These are phyloP conservation scores for Trametes hirsuta DNA, from an alignment of 1,284 basidiomycete species.

Conservation along the genomic window DNA sequence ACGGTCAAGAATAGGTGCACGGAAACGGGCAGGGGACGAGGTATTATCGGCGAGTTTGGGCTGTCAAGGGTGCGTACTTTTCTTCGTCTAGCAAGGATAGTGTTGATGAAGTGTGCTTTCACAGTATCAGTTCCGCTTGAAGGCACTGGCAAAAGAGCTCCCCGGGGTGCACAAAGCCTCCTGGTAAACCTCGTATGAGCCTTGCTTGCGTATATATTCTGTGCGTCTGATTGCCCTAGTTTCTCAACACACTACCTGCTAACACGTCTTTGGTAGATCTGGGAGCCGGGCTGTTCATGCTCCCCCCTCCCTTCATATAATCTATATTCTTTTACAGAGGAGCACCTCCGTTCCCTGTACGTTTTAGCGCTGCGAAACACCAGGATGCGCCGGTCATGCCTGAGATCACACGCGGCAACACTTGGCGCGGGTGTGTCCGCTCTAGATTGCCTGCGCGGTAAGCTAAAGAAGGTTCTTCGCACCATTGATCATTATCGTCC, in stretches of 20 bases:
- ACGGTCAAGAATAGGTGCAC: slow-evolving; percentile 88
- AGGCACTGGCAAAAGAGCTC: slow-evolving; percentile 78
- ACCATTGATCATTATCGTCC: too few relatives aligned
- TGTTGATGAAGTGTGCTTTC: neutral
- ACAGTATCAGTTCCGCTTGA: slow-evolving; percentile 88
- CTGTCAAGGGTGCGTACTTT: slow-evolving; percentile 76
- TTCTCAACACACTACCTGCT: neutral
- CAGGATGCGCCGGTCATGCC: too few relatives aligned
- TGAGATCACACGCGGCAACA: too few relatives aligned
- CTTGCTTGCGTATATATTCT: slow-evolving; percentile 1
- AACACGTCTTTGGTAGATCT: neutral
- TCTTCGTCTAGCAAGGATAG: neutral
- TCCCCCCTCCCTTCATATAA: neutral
- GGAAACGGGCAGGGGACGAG: slow-evolving; percentile 84
- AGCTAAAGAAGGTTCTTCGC: too few relatives aligned
- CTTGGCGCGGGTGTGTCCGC: too few relatives aligned
- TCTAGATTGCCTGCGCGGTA: too few relatives aligned
- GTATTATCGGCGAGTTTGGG: slow-evolving; percentile 88
- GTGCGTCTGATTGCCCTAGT: neutral
- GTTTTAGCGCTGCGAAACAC: too few relatives aligned
- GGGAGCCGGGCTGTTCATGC: neutral
- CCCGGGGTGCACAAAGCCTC: slow-evolving; percentile 89
- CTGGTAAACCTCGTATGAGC: slow-evolving; percentile 51
- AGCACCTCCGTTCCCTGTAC: too few relatives aligned
- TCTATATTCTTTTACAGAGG: neutral